A percentile compares a stretch with the other conserved stretches of the same genome.
phyloP scores from a whole-genome alignment of 2,329 filamentous ascomycete genomes.

The Diaporthe longicolla region DNA sequence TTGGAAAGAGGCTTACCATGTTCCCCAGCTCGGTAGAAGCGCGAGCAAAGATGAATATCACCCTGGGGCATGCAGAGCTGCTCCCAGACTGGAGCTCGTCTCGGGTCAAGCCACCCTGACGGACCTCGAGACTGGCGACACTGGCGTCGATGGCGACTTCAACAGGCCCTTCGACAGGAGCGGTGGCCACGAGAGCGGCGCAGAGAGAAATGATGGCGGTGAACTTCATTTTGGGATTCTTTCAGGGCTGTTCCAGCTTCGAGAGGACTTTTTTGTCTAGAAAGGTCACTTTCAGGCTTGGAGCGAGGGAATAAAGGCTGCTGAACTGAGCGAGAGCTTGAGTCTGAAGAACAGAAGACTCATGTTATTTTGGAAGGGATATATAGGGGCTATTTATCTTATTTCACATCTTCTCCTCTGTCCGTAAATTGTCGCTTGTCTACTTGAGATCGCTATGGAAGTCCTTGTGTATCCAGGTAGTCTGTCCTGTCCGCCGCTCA shows the following conservation, averaged over 20 bases:
- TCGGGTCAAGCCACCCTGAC: constrained; percentile 15
- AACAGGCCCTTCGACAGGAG: neutral
- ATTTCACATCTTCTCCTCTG: neutral
- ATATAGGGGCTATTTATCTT: constrained; percentile 9
- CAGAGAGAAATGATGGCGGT: constrained; percentile 1
- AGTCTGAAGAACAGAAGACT: neutral
- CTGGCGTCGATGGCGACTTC: neutral
- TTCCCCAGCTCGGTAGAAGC: constrained; percentile 57
- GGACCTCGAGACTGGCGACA: neutral
- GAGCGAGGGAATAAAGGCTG: neutral
- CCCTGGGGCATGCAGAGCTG: constrained; percentile 49
- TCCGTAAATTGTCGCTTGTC: neutral
- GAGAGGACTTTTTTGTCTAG: too few species aligned
- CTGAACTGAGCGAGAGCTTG: constrained; percentile 18
- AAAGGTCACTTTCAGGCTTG: neutral
- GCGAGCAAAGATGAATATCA: constrained; percentile 58
- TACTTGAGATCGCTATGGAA: neutral
- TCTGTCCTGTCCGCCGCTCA: neutral
- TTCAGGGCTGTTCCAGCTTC: neutral
- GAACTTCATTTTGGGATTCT: neutral
- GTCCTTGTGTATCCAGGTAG: neutral
- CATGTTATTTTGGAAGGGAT: neutral
- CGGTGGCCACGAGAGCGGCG: neutral
- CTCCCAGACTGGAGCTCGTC: constrained; percentile 19
- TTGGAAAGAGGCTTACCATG: constrained; percentile 49